Evolutionary conservation across 176 grass and related monocot species (phyloP).

Genomic region (Coix lacrymajobi): DNA sequence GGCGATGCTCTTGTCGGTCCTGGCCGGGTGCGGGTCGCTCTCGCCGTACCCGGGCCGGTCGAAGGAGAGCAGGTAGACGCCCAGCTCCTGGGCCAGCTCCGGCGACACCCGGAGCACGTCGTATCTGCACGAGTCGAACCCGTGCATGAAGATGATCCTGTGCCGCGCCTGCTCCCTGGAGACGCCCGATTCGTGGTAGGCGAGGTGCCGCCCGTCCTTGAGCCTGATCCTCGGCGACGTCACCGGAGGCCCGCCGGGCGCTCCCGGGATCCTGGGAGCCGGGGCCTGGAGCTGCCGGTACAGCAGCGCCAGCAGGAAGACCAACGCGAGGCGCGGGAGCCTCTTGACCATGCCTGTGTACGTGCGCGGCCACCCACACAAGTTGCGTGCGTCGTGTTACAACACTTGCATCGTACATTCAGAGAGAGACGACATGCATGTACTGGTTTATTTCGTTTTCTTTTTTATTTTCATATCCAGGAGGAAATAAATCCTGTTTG

Average conservation of each 20-base stretch:
- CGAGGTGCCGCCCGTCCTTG: conserved; percentile 68
- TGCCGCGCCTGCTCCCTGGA: conserved; percentile 48
- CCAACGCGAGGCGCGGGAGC: conserved; percentile 25
- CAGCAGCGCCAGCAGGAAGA: conserved; percentile 32
- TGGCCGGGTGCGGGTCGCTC: conserved; percentile 64
- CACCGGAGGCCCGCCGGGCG: conserved; percentile 43
- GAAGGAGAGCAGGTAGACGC: conserved; percentile 65
- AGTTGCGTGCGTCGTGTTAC: too few species aligned
- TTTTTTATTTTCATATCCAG: too few species aligned
- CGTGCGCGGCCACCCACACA: conserved; percentile 4
- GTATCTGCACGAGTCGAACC: conserved; percentile 66
- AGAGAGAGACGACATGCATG: too few species aligned
- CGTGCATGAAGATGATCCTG: conserved; percentile 80
- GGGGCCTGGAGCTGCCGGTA: conserved; percentile 51
- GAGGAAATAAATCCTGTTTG: too few species aligned
- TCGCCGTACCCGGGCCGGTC: conserved; percentile 84
- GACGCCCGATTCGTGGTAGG: conserved; percentile 70
- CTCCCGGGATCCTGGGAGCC: conserved; percentile 47
- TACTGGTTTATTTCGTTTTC: too few species aligned
- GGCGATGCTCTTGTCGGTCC: conserved; percentile 52
- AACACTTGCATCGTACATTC: too few species aligned
- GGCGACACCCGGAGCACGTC: conserved; percentile 54
- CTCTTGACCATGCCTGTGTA: conserved; percentile 3
- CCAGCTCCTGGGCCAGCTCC: conserved; percentile 51
- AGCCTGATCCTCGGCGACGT: conserved; percentile 49